These are phyloP conservation scores for Lasiodiplodia sp. DNA, from an alignment of 2,329 filamentous ascomycete species.

Conservation along the genomic window DNA sequence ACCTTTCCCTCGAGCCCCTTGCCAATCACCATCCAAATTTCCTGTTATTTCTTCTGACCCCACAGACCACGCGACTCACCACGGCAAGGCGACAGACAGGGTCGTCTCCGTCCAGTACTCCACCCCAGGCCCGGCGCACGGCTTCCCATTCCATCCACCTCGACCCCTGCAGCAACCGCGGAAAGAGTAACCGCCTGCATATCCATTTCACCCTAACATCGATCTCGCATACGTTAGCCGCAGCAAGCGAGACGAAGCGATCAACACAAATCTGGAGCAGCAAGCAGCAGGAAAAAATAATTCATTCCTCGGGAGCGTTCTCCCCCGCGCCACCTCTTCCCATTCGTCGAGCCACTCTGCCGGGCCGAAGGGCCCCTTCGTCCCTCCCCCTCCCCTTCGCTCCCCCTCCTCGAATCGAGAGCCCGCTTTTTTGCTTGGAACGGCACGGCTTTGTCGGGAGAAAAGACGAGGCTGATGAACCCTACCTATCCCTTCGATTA, in stretches of 20 bases:
- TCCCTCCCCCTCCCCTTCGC: not conserved
- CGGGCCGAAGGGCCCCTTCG: not conserved
- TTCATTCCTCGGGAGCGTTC: not conserved
- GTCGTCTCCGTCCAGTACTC: too few species aligned
- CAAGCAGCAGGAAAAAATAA: too few species aligned
- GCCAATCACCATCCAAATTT: slow-evolving; percentile 15
- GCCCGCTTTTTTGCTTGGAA: not conserved
- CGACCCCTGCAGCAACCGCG: slow-evolving; percentile 5
- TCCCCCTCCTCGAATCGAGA: slow-evolving; percentile 2
- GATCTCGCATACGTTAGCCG: slow-evolving; percentile 23
- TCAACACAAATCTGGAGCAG: slow-evolving; percentile 12
- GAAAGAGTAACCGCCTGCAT: slow-evolving; percentile 19
- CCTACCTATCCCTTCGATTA: slow-evolving; percentile 1
- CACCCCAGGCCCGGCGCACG: too few species aligned
- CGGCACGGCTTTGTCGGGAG: slow-evolving; percentile 8
- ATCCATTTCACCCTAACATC: slow-evolving; percentile 13
- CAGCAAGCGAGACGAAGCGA: slow-evolving; percentile 24
- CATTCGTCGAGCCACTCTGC: slow-evolving; percentile 3
- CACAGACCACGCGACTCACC: slow-evolving; percentile 20
- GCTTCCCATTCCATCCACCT: too few species aligned
- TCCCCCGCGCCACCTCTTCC: slow-evolving; percentile 17
- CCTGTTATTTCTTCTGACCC: slow-evolving; percentile 5
- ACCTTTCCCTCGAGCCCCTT: not conserved
- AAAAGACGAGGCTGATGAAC: slow-evolving; percentile 6
- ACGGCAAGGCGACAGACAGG: not conserved